Evolutionary conservation across 495 filamentous ascomycete genomes (phyloP).

Genomic region (Margaritispora aquatica): DNA sequence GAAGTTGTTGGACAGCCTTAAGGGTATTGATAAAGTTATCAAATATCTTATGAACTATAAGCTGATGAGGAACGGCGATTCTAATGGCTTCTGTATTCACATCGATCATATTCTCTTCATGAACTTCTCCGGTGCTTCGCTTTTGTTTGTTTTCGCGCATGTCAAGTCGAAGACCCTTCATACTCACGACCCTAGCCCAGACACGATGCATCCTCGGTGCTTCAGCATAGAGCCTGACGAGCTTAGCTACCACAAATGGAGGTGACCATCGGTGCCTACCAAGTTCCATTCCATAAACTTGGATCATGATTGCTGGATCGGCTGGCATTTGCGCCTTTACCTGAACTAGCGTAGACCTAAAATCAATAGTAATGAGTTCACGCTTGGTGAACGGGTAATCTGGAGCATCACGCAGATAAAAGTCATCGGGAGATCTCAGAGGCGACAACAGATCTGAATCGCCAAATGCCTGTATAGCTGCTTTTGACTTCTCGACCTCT

Average conservation of each 20-base stretch:
- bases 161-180: conserved; percentile 75
- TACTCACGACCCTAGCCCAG: conserved; percentile 79
- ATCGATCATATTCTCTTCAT: conserved; percentile 80
- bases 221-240: conserved; percentile 78
- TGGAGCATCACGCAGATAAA: conserved; percentile 7
- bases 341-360: conserved; percentile 73
- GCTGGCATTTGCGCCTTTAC: conserved; percentile 81
- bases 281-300: conserved; percentile 72
- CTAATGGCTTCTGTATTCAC: conserved; percentile 79
- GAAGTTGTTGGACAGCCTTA: conserved; percentile 83
- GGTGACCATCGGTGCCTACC: conserved; percentile 80
- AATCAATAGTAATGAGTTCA: conserved; percentile 76
- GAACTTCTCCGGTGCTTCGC: conserved; percentile 45
- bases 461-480: conserved; percentile 1
- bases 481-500: conserved; percentile 17
- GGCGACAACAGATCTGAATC: conserved; percentile 19
- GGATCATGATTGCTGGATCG: conserved; percentile 86
- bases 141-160: conserved; percentile 69
- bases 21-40: conserved; percentile 86
- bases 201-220: conserved; percentile 71
- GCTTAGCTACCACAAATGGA: conserved; percentile 68
- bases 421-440: conserved; percentile 16
- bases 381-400: conserved; percentile 10
- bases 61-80: conserved; percentile 86
- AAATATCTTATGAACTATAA: conserved; percentile 83